Conservation (phyloP, 768 basidiomycete species). For the Fistulinella prunicolor region DNA sequence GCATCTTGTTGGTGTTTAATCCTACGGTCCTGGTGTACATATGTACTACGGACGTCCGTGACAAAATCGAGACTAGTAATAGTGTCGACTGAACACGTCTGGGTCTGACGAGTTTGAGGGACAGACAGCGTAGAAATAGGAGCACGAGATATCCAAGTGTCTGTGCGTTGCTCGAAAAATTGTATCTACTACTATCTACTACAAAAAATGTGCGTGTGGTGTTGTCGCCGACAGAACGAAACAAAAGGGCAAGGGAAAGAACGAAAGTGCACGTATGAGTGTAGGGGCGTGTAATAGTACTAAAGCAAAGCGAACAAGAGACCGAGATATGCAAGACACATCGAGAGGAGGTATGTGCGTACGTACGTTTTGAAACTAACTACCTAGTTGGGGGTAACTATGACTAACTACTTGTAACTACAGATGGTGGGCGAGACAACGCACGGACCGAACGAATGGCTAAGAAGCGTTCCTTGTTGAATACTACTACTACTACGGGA, state of each 20-base stretch:
- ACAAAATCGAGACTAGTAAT: too few relatives aligned
- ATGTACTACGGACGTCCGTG: background rate
- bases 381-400: constrained; percentile 37
- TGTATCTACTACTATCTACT: constrained; percentile 41
- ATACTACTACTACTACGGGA: constrained; percentile 23
- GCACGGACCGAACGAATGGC: constrained; percentile 12
- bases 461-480: too few relatives aligned
- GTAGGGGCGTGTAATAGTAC: too few relatives aligned
- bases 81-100: too few relatives aligned
- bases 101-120: too few relatives aligned
- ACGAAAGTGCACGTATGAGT: too few relatives aligned
- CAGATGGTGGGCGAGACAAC: constrained; percentile 27
- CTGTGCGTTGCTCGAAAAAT: constrained; percentile 22
- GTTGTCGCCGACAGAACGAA: background rate
- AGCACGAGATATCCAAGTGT: constrained; percentile 21
- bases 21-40: background rate
- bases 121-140: too few relatives aligned
- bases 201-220: constrained; percentile 26
- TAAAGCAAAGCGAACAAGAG: background rate
- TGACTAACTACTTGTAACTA: constrained; percentile 31
- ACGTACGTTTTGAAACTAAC: constrained; percentile 14
- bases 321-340: constrained; percentile 5
- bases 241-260: background rate
- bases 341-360: constrained; percentile 16
- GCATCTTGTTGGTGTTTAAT: too few relatives aligned